Base-by-base conservation (phyloP, 2,329 filamentous ascomycete species). In the Neopestalotiopsis sp. region DNA sequence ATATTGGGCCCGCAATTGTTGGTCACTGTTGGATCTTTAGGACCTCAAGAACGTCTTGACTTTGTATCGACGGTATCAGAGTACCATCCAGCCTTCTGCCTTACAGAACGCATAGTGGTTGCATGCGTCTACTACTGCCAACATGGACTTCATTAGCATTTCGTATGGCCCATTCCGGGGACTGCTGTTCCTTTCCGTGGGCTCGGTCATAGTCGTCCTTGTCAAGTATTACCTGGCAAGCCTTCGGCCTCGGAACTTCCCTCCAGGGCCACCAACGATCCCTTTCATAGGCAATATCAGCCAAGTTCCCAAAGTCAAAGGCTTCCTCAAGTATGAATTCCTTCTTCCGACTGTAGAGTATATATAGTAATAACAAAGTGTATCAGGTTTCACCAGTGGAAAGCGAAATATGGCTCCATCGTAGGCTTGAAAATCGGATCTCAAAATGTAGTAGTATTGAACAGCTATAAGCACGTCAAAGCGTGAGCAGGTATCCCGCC, bases 371-470 rank as follows among this genome's bases (percentile, higher is more conserved):
- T 61, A 4, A 61, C 58, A 2, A 20, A 34, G 10, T 38, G 3
- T 2, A 5, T 14, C 10, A 61, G 58, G 1, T 61, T 61, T 10
- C 20, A 61, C 17, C 10, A 32, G 7, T 30, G 24, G 58, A 28
- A 61, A 4, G 58, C 58, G 12, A 66, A 63, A n/a, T 71, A 70
- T 56, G 68, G 68, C 5, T 67, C 70, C 13, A 67, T 71, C 14
- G 57, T 71, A n/a, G 70, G 70, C 4, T 64, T 71, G 40, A 70
- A 71, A 42, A 17, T 65, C 10, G 70, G 66, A 32, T 67, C 68
- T 28, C 61, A 34, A 9, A 66, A 71, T 30, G 38, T 71, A 17
- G 70, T 71, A 38, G 58, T 71, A 2, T 28, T 71, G n/a, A 68
- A 67, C 28, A 68, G 64, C 13, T 64, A 58, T 42, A 42, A 61